Evolutionary conservation across 106 monocot species (phyloP), one percentile per base, ranked within the genome.

Genomic region (Amphibolis antarctica): DNA sequence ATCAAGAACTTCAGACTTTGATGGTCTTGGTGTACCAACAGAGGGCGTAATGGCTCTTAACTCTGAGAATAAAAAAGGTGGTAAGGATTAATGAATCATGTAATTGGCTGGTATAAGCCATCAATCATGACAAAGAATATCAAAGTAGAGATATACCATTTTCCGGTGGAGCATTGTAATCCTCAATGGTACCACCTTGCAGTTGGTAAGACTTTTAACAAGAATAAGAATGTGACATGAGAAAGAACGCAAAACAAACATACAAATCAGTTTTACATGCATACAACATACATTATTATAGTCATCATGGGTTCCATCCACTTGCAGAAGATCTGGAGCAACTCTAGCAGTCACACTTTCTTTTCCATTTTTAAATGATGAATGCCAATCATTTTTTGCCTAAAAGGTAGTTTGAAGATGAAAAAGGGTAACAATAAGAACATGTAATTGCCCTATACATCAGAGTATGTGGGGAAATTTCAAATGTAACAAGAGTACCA

Each of bases 301-400:
- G 52, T 85, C 89, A 74, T 94, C 93, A 60, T 89, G 76, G 55
- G 66, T 53, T 66, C 93, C 93, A 80, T 94, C 93, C 42, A 65
- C 56, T 64, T 94, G 93, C 42, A 86, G 89, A 74, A 94, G 65
- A n/a, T 24, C 19, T 45, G 22, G 25, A 26, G 25, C 63, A 45
- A 25, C 24, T 31, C 10, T 9, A 30, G 59, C 14, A 31, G 18
- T 22, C 12, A 12, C 21, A 26, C 18, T 45, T 63, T 47, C 63
- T 47, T 63, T 47, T 26, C 63, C 46, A 46, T 63, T 9, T 15
- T 10, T 26, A 48, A 2, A 22, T 12, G 21, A 45, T 17, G 43
- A 43, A 63, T 63, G 63, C 25, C n/a, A 12, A 46, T 17, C 20
- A 15, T 24, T 47, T 6, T 12, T 47, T 19, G 46, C 44, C 60